These are phyloP conservation scores for Sporisorium scitamineum DNA, from an alignment of 1,284 basidiomycete genomes.

Conservation along the genomic window DNA sequence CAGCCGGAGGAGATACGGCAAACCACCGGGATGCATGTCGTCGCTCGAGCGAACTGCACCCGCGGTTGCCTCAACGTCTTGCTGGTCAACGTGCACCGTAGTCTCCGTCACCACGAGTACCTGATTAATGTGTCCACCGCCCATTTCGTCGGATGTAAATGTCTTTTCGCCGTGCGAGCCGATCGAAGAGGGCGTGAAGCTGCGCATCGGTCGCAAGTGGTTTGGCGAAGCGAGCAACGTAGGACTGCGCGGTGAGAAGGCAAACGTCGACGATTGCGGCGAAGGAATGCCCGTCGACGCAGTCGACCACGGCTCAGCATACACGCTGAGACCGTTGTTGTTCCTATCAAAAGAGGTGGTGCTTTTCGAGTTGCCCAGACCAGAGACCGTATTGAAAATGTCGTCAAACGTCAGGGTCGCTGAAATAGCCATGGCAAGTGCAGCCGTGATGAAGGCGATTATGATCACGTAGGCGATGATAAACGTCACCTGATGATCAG, in stretches of 20 bases:
- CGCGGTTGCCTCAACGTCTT: not conserved
- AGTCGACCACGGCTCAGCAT: not conserved
- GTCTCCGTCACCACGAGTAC: constrained; percentile 5
- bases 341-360: not conserved
- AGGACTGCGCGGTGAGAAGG: not conserved
- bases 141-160: not conserved
- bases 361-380: not conserved
- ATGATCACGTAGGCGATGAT: constrained; percentile 17
- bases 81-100: constrained; percentile 7
- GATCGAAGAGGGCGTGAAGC: constrained; percentile 9
- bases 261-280: not conserved
- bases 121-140: not conserved
- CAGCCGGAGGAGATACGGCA: too few species aligned
- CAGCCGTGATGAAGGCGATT: constrained; percentile 5
- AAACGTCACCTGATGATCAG: constrained; percentile 17
- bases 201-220: constrained; percentile 2
- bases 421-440: constrained; percentile 8
- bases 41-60: not conserved
- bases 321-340: not conserved
- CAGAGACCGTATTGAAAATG: constrained; percentile 20
- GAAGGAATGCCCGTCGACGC: not conserved
- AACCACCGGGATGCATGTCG: not conserved
- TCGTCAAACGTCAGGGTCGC: constrained; percentile 21
- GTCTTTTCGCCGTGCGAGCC: not conserved
- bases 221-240: not conserved